Conservation (phyloP, 306 rosid genomes). For the Pterocarpus macrocarpus region DNA sequence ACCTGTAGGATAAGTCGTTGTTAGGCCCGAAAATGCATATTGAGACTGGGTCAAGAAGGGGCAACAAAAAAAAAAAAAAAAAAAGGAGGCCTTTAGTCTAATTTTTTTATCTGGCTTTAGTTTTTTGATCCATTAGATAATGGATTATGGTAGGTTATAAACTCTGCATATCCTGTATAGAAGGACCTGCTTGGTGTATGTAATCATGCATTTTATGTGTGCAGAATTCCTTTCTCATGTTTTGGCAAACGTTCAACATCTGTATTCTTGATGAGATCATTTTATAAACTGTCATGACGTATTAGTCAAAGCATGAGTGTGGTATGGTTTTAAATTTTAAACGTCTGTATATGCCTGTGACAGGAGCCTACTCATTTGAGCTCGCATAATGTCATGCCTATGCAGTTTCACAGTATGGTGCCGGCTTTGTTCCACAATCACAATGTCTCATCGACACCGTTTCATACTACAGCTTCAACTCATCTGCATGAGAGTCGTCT, state of each 20-base stretch:
- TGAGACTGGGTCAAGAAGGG: slow-evolving; percentile 28
- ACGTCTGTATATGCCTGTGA: slow-evolving; percentile 37
- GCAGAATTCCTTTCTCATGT: not conserved
- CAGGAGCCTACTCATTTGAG: slow-evolving; percentile 57
- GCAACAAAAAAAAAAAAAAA: not conserved
- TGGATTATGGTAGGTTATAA: not conserved
- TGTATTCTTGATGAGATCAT: slow-evolving; percentile 31
- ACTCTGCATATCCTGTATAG: slow-evolving; percentile 11
- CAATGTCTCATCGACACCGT: slow-evolving; percentile 49
- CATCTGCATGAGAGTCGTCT: slow-evolving; percentile 60
- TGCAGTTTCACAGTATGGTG: slow-evolving; percentile 61
- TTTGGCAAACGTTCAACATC: slow-evolving; percentile 28
- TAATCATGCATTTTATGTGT: not conserved
- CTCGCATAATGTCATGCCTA: slow-evolving; percentile 50
- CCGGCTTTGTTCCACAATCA: slow-evolving; percentile 62
- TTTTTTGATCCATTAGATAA: slow-evolving; percentile 6
- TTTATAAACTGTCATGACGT: slow-evolving; percentile 22
- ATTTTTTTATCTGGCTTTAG: not conserved
- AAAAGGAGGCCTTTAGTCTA: slow-evolving; percentile 17
- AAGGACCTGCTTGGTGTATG: slow-evolving; percentile 28
- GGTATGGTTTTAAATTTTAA: slow-evolving; percentile 19
- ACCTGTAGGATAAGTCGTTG: slow-evolving; percentile 15
- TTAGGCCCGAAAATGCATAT: slow-evolving; percentile 4
- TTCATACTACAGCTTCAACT: slow-evolving; percentile 52
- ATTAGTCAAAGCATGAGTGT: slow-evolving; percentile 29